These are phyloP conservation scores for Populus tomentosa DNA, from an alignment of 441 rosid species.

Conservation along the genomic window DNA sequence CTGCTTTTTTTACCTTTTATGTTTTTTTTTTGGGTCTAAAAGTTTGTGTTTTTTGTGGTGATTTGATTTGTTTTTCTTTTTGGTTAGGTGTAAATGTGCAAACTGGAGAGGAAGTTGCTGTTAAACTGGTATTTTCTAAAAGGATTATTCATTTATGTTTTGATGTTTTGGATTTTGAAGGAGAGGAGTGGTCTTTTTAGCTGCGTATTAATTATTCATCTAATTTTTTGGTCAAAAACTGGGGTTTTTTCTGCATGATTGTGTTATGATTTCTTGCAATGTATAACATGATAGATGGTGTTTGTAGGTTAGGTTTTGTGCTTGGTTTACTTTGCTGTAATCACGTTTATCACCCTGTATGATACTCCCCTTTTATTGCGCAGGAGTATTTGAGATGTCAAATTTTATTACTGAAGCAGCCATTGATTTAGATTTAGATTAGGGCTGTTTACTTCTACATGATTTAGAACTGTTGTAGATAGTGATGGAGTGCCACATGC, in stretches of 20 bases:
- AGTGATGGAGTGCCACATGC: not conserved
- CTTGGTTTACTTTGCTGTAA: not conserved
- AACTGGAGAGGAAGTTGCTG: constrained; percentile 98
- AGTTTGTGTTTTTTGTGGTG: constrained; percentile 15
- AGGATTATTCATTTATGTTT: not conserved
- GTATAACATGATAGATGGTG: not conserved
- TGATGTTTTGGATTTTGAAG: not conserved
- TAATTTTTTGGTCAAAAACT: not conserved
- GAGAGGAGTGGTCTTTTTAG: not conserved
- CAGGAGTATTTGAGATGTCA: not conserved
- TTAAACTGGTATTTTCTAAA: constrained; percentile 69
- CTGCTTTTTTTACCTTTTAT: not conserved
- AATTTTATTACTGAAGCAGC: not conserved
- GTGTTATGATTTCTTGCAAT: not conserved
- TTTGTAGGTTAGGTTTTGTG: not conserved
- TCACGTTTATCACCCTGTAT: not conserved
- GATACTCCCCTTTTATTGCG: not conserved
- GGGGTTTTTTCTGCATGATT: not conserved
- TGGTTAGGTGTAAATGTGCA: constrained; percentile 78
- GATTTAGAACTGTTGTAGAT: not conserved
- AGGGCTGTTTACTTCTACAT: not conserved
- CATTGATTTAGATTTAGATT: not conserved
- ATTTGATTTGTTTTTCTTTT: constrained; percentile 17
- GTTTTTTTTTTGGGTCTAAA: not conserved
- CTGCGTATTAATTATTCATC: not conserved